Evolutionary conservation across 2,329 filamentous ascomycete genomes (phyloP).

Genomic region (Exophiala aquamarina): DNA sequence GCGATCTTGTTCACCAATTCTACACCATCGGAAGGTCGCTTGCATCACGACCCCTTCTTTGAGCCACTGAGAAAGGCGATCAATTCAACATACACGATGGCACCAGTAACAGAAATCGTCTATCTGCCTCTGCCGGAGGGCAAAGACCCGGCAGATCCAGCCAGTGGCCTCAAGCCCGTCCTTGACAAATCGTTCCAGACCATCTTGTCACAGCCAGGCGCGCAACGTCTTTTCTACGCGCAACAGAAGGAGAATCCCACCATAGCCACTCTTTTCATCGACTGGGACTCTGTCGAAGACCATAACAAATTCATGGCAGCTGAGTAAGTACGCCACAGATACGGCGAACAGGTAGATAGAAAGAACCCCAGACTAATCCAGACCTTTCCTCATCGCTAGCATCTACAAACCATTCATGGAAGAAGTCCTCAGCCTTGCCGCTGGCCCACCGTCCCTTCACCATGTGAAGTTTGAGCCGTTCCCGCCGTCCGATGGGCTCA

Average conservation of each 20-base stretch:
- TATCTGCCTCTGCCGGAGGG: slow-evolving; percentile 18
- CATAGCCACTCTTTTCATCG: slow-evolving; percentile 27
- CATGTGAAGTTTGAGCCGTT: slow-evolving; percentile 28
- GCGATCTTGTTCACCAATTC: neutral
- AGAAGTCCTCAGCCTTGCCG: neutral
- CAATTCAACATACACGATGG: slow-evolving; percentile 7
- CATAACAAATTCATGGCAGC: slow-evolving; percentile 29
- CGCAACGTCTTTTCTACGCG: slow-evolving; percentile 26
- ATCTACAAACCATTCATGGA: slow-evolving; percentile 14
- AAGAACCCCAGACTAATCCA: no score
- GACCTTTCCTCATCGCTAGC: slow-evolving; percentile 1
- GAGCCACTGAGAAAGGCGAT: neutral
- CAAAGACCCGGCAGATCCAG: slow-evolving; percentile 21
- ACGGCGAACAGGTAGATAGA: neutral
- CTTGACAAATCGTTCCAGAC: slow-evolving; percentile 23
- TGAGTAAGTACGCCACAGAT: slow-evolving; percentile 16
- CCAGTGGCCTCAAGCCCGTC: slow-evolving; percentile 19
- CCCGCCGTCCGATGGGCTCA: slow-evolving; percentile 25
- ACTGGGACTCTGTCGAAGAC: slow-evolving; percentile 30
- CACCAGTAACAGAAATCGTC: slow-evolving; percentile 16
- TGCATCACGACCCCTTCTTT: slow-evolving; percentile 2
- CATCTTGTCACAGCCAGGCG: slow-evolving; percentile 27
- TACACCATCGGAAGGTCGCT: neutral
- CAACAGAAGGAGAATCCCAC: slow-evolving; percentile 28
- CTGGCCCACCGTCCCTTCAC: slow-evolving; percentile 9